Evolutionary conservation across 257 asterid genomes (phyloP).

Genomic region (Fraxinus americana): DNA sequence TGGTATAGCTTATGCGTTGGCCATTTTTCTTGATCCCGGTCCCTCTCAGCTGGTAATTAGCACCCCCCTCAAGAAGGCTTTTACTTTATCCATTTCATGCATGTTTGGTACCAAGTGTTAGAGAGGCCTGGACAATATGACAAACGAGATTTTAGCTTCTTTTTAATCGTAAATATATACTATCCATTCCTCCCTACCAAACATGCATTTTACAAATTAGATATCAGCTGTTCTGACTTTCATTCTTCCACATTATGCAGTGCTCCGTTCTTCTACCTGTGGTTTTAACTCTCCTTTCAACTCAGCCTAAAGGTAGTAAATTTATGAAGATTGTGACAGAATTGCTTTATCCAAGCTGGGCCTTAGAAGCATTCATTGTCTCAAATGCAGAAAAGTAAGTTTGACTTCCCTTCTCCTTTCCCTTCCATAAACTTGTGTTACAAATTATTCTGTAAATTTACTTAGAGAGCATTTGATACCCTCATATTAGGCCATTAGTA

Average conservation of each 20-base stretch:
- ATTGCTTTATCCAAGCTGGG: slow-evolving; percentile 84
- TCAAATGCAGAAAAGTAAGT: slow-evolving; percentile 77
- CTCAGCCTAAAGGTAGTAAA: slow-evolving; percentile 57
- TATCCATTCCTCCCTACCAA: neutral
- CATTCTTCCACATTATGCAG: slow-evolving; percentile 43
- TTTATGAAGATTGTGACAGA: slow-evolving; percentile 47
- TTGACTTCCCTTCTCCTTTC: slow-evolving; percentile 12
- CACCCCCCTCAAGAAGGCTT: slow-evolving; percentile 10
- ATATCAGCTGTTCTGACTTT: slow-evolving; percentile 7
- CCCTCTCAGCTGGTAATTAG: slow-evolving; percentile 74
- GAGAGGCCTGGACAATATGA: neutral
- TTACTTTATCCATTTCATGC: slow-evolving; percentile 6
- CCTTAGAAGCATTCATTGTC: slow-evolving; percentile 83
- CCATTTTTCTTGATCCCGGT: slow-evolving; percentile 75
- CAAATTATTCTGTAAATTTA: neutral
- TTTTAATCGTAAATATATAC: neutral
- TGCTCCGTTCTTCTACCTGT: slow-evolving; percentile 93
- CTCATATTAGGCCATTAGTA: slow-evolving; percentile 1
- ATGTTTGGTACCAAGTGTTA: neutral
- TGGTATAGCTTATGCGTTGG: slow-evolving; percentile 63
- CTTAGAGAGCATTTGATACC: neutral
- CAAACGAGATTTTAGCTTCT: neutral
- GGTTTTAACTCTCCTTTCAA: slow-evolving; percentile 85
- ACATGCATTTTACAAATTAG: slow-evolving; percentile 8
- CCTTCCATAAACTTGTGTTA: neutral